phyloP scores from a whole-genome alignment of 2,329 filamentous ascomycete species.

The Pseudogymnoascus sp. region DNA sequence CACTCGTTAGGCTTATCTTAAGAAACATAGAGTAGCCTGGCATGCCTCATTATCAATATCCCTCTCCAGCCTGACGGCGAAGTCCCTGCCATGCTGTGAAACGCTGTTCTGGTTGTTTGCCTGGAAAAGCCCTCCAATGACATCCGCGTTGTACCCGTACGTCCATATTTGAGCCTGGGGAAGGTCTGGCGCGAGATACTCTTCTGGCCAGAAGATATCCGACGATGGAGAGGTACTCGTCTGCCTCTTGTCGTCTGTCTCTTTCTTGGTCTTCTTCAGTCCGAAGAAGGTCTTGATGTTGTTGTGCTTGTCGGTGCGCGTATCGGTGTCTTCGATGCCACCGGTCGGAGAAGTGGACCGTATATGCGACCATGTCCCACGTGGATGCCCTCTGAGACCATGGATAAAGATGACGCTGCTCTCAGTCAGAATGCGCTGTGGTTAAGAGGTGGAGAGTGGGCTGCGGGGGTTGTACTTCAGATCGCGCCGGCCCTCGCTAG shows the following conservation, averaged over 20 bases:
- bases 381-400: conserved; percentile 9
- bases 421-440: not conserved
- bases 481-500: not conserved
- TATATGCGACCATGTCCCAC: not conserved
- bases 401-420: conserved; percentile 11
- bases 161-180: not conserved
- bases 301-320: not conserved
- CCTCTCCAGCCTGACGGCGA: conserved; percentile 25
- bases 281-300: not conserved
- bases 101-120: conserved; percentile 35
- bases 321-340: not conserved
- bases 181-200: not conserved
- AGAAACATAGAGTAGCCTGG: conserved; percentile 10
- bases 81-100: conserved; percentile 31
- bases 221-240: not conserved
- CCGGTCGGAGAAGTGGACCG: not conserved
- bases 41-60: conserved; percentile 29
- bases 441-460: not conserved
- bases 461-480: not conserved
- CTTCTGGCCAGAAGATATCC: not conserved
- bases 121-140: conserved; percentile 27
- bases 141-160: conserved; percentile 12
- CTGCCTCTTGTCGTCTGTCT: not conserved
- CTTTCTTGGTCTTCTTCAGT: not conserved
- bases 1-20: not conserved